phyloP scores from a whole-genome alignment of 164 flowering plant genomes.

The Vitis rotundifolia region DNA sequence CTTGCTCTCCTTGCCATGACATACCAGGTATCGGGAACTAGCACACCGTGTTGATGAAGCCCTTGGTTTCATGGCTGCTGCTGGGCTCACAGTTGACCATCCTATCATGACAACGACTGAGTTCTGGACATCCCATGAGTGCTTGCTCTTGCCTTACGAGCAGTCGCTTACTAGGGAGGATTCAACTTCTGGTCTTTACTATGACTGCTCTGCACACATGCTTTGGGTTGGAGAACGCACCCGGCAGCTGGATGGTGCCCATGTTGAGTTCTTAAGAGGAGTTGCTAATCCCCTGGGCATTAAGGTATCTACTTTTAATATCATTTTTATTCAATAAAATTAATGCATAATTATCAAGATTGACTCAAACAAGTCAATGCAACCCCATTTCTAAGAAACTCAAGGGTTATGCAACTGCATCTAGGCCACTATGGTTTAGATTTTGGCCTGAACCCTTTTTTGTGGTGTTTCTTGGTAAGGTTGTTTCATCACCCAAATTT shows the following conservation, averaged over 20 bases:
- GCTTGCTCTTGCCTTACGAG: slow-evolving; percentile 88
- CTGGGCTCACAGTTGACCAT: slow-evolving; percentile 84
- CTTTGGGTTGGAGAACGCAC: slow-evolving; percentile 96
- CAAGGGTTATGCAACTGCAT: too few species aligned
- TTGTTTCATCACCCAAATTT: too few species aligned
- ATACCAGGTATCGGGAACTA: slow-evolving; percentile 78
- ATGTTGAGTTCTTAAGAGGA: slow-evolving; percentile 87
- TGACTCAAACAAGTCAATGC: too few species aligned
- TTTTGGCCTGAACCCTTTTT: too few species aligned
- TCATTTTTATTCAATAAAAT: neutral
- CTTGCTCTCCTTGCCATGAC: neutral
- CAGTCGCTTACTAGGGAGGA: slow-evolving; percentile 83
- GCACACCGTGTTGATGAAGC: slow-evolving; percentile 91
- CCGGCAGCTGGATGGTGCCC: slow-evolving; percentile 91
- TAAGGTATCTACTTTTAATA: slow-evolving; percentile 44
- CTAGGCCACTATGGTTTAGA: too few species aligned
- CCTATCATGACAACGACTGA: slow-evolving; percentile 89
- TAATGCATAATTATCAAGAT: too few species aligned
- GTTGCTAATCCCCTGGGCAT: slow-evolving; percentile 91
- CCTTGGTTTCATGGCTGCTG: slow-evolving; percentile 90
- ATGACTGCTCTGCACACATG: slow-evolving; percentile 96
- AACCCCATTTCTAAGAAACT: too few species aligned
- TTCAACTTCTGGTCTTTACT: slow-evolving; percentile 84
- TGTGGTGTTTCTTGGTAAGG: too few species aligned
- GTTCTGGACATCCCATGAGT: slow-evolving; percentile 96